Evolutionary conservation across 805 yeast genomes (phyloP), one percentile per base, ranked within the genome.

Genomic region (Tetrapisispora fleetii): DNA sequence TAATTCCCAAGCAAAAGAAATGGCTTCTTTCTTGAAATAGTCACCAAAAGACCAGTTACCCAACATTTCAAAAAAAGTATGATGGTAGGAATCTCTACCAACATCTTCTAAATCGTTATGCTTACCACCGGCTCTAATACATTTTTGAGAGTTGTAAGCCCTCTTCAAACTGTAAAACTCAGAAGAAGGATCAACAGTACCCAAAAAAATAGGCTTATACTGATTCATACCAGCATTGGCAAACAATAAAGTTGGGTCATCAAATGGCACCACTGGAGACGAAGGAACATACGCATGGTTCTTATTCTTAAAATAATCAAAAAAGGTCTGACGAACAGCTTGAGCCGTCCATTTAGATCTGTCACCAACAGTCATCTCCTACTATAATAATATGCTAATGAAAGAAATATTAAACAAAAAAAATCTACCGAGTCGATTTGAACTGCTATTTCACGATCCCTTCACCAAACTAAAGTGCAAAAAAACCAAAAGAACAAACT

Each of bases 1-100:
- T 53, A 93, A 74, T 50, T 89, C 95, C 98, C 98, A 93, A 10
- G 95, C 81, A 72, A 77, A 86, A 9, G 71, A 70, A 60, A 90
- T 83, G 47, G 98, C 98, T 64, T 89, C 99, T 60, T 84, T 79
- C 69, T 93, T 93, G 80, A 93, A 93, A 67, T 93, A 93, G 70
- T 93, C 99, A 61, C 99, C 99, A 69, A 93, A 93, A 7, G 99
- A 93, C 99, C 99, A 93, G 76, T 93, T 93, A 62, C 99, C 99
- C 70, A 93, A 78, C 99, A 93, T 93, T 73, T 93, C 99, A 59
- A 93, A 93, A 65, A 95, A 95, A 17, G 99, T 93, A 69, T 93
- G 99, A 68, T 93, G 99, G 65, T 93, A 93, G 47, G 95, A 87
- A 70, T 93, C 99, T 63, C 85, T 81, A 54, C 99, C 99, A 44